Evolutionary conservation across 768 basidiomycete species (phyloP), one percentile per base, ranked within the genome.

Genomic region (Leccinum ochraceum): DNA sequence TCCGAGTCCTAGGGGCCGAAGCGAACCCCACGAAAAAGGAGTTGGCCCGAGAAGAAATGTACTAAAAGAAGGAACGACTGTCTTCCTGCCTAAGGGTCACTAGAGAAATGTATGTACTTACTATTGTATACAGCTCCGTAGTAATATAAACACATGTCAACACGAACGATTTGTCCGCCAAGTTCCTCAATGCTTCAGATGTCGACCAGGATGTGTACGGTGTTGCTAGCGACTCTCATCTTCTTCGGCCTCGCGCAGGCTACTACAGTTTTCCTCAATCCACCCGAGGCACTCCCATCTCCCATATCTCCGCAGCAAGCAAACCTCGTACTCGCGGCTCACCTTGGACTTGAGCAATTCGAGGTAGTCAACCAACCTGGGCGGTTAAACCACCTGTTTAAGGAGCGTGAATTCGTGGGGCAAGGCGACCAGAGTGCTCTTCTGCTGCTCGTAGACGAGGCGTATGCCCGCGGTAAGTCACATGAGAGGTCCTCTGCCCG

Each of bases 271-370:
- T 90, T 86, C 69, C 76, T 90, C 17, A 80, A 79, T 58, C 86
- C 89, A 46, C 63, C 71, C 7, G 63, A 76, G 3, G 68, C 71
- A 13, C 67, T 78, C 49, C 78, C 74, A 1, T 66, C 81, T 5
- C 73, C 64, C 20, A 73, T 86, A 26, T 80, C 83, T 20, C 77
- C 80, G 28, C 78, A 81, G 46, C 81, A 84, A 54, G 86, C 86
- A 48, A 85, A 81, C 65, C 79, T 83, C 37, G 83, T 79, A 6
- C 76, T 92, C 34, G 83, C 88, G 20, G 83, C 81, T 56, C 89
- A 92, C 70, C 81, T 92, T 11, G 85, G 86, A n/a, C 80, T 91
- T 6, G 90, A 91, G 66, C 74, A 74, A 20, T 86, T 86, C 64
- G 87, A 89, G 67, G 74, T 77, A 26, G 71, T 85, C 30, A 77